phyloP scores from a whole-genome alignment of 345 rosid genomes.

The Ailanthus altissimus region DNA sequence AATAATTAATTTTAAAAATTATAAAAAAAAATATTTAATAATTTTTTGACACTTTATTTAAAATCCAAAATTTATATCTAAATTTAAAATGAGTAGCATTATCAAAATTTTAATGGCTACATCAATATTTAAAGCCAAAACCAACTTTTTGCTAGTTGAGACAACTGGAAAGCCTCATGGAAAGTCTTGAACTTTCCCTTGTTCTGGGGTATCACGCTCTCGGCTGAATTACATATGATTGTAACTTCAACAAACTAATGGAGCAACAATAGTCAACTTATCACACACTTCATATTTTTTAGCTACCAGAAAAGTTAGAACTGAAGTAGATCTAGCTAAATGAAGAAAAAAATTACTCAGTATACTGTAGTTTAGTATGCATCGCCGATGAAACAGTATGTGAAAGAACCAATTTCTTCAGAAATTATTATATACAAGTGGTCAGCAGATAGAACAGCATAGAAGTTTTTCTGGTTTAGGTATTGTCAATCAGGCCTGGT shows the following conservation, averaged over 20 bases:
- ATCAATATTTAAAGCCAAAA: not conserved
- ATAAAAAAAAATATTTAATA: no score
- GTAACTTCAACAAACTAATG: not conserved
- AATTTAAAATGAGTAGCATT: no score
- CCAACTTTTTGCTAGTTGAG: not conserved
- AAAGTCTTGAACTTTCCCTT: not conserved
- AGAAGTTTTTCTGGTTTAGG: constrained; percentile 3
- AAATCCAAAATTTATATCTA: no score
- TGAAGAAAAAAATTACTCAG: not conserved
- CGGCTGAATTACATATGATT: not conserved
- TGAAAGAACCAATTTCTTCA: not conserved
- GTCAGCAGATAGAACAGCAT: not conserved
- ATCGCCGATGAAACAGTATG: not conserved
- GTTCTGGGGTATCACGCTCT: not conserved
- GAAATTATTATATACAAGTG: not conserved
- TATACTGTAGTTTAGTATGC: not conserved
- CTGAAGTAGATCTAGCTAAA: not conserved
- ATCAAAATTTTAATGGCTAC: no score
- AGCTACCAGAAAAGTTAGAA: not conserved
- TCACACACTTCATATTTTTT: not conserved
- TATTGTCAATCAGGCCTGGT: not conserved
- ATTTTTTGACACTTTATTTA: no score
- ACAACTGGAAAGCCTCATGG: not conserved
- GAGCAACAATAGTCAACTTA: not conserved
- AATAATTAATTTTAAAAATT: no score